Evolutionary conservation across 352 stramenopile genomes (phyloP), one percentile per base, ranked within the genome.

Genomic region (Phytophthora syringae): DNA sequence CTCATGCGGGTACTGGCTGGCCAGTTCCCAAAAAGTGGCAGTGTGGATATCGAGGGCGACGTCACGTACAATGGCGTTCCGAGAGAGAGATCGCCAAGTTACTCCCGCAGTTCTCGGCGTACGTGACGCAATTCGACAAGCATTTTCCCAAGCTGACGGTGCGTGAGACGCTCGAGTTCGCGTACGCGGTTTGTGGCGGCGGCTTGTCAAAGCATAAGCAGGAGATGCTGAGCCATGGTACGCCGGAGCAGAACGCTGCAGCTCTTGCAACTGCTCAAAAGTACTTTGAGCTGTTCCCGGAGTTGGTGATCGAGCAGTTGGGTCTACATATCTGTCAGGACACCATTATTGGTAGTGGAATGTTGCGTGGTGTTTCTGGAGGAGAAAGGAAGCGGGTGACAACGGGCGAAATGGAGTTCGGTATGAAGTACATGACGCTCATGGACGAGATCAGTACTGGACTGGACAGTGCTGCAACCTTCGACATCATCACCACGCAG

Each of bases 381-480:
- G 22, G 54, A 86, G 82, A 94, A 42, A 71, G 81, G 22, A 91
- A 90, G 68, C 82, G 86, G 18, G 82, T 93, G 56, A 93, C 84
- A 18, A 84, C 71, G 13, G 85, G 83, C 27, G 82, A 93, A 74
- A 98, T 99, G 84, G 72, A 96, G 52, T 86, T 94, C 52, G 76
- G 79, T 50, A 73, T 79, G 45, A 82, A 86, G 64, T 86, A 81
- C 52, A 79, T 97, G 42, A 70, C 93, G 10, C 37, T 97, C 0
- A 79, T 97, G 57, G 93, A 98, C 73, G 74, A 88, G 65, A 88
- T 90, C 71, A 85, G 70, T 47, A 90, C 80, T n/a, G 82, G 82
- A 0, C 60, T 90, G 6, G 82, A 90, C 51, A 64, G 59, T 16
- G 78, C 82, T 1, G 67, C 80, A 5, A 70, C 82, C 24, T 86